Percentiles rank a stretch among this genome's conserved stretches.
These are phyloP conservation scores for Volvariella volvacea DNA, from an alignment of 1,284 basidiomycete species.

Conservation along the genomic window DNA sequence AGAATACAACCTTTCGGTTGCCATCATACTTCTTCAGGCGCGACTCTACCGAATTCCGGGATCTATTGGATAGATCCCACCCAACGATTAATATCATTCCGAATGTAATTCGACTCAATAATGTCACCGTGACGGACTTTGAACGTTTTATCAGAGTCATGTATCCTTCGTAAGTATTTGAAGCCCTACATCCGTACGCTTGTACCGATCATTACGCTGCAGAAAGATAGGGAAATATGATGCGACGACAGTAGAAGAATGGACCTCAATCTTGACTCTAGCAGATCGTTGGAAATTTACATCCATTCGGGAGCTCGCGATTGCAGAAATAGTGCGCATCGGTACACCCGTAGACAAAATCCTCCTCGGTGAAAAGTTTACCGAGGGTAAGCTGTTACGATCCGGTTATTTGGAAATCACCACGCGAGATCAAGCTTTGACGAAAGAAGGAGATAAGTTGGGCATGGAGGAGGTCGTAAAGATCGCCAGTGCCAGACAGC, in stretches of 20 bases:
- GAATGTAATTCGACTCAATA: neutral
- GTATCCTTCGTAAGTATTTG: neutral
- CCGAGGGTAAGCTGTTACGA: neutral
- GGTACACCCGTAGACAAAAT: constrained; percentile 10
- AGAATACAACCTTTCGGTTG: neutral
- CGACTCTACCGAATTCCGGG: neutral
- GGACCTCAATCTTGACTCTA: constrained; percentile 13
- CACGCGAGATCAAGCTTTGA: constrained; percentile 1
- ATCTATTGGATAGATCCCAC: no score
- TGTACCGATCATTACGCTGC: neutral
- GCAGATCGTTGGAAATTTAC: constrained; percentile 10
- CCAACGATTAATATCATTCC: neutral
- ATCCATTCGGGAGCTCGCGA: constrained; percentile 9
- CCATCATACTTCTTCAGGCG: neutral
- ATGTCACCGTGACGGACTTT: neutral
- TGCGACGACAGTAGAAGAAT: constrained; percentile 7
- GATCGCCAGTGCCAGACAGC: no score
- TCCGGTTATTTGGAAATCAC: constrained; percentile 4
- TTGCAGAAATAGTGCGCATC: constrained; percentile 6
- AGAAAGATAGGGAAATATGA: neutral
- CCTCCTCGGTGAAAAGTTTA: constrained; percentile 3
- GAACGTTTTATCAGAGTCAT: neutral
- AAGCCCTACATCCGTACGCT: neutral
- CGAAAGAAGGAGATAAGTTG: constrained; percentile 5
- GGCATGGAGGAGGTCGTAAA: constrained; percentile 7